Percentiles rank a stretch among this genome's conserved stretches.
Evolutionary conservation across 495 filamentous ascomycete genomes (phyloP).

Genomic region (Penicillium angulare): DNA sequence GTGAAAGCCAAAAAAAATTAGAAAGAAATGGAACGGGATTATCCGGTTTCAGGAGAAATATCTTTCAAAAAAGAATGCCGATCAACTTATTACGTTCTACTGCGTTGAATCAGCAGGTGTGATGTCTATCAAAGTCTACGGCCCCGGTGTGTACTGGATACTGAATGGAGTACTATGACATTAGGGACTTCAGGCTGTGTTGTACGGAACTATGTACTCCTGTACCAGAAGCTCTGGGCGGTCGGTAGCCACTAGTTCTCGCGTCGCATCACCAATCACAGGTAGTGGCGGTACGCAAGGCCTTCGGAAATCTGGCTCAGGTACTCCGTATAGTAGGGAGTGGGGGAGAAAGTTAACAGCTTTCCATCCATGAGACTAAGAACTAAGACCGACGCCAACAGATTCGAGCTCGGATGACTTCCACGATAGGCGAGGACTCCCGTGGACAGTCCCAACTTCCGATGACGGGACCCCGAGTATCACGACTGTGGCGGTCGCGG

Average conservation of each 20-base stretch:
- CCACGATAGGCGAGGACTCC: constrained; percentile 23
- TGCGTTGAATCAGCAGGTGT: not conserved
- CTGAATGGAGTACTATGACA: too few species aligned
- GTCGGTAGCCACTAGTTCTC: not conserved
- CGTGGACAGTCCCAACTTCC: constrained; percentile 16
- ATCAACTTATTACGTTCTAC: too few species aligned
- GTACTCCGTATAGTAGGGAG: not conserved
- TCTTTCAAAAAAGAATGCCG: not conserved
- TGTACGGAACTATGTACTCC: not conserved
- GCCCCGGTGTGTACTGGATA: too few species aligned
- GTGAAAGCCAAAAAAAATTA: not conserved
- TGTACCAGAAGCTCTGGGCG: not conserved
- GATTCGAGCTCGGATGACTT: constrained; percentile 15
- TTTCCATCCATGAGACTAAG: not conserved
- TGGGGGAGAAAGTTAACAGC: not conserved
- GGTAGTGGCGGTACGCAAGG: not conserved
- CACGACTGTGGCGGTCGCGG: constrained; percentile 20
- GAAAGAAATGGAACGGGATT: not conserved
- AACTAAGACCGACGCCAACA: not conserved
- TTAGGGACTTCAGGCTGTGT: not conserved
- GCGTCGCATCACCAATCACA: constrained; percentile 1
- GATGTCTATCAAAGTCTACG: not conserved
- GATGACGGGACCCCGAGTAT: constrained; percentile 21
- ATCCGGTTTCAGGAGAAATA: constrained; percentile 5
- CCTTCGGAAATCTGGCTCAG: not conserved